Base-by-base conservation (phyloP, 352 stramenopile species). In the Pythium monospermum region DNA sequence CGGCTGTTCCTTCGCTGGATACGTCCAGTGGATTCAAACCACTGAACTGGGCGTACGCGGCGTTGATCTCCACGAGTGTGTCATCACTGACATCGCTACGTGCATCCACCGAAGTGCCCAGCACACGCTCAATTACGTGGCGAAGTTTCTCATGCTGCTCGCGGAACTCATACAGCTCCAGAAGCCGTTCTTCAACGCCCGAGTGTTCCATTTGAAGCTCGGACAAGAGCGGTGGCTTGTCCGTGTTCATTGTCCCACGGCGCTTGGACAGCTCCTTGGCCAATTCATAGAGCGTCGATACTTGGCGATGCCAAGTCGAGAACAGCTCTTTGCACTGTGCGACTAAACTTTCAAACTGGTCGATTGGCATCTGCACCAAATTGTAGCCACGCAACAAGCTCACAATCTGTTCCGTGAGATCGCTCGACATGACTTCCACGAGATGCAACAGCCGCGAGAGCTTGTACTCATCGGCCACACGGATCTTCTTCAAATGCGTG, bases 121-220 rank as follows among this genome's bases (percentile, higher is more conserved):
- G 63, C 3, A 97, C 87, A 37, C 71, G 76, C 26, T 87, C 71
- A 31, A 98, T 90, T 53, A 96, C 87, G 44, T 85, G 76, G 19
- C 81, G 71, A 18, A 98, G 64, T 41, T 92, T 94, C 33, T 97
- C 76, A 49, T 98, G 94, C 57, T 96, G 73, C 44, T 91, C 76
- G 39, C 91, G 76, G 53, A 98, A 98, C 27, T 93, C 84, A 36
- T 90, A 61, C 3, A 98, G 57, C 47, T 97, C 85, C 12, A 84
- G 40, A 30, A 98, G 55, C 11, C 91, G 76, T 38, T 96, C 83
- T 67, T 97, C 82, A 36, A 98, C 80, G 5, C 76, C 72, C 1
- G 67, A 68, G 46, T 96, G 81, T 54, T 95, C 84, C 64, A 96
- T 88, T 39, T 90, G 78, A 36, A 94, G 59, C 62, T 94, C 84